Conservation (phyloP, 768 basidiomycete species). For the Calocybe gangraenosa region DNA sequence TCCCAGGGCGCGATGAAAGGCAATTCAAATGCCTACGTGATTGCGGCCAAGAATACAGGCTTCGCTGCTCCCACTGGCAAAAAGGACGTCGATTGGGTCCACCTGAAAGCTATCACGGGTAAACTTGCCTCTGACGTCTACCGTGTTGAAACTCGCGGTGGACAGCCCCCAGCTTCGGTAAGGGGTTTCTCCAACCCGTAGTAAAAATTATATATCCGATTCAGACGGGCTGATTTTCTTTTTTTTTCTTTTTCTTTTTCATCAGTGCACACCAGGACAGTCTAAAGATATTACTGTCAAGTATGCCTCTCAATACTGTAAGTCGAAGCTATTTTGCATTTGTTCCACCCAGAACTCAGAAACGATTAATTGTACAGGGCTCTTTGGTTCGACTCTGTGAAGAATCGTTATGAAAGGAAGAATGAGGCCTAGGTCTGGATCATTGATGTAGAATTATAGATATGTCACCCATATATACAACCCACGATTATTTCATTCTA, state of each 20-base stretch:
- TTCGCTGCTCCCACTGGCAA: constrained; percentile 37
- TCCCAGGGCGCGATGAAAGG: constrained; percentile 33
- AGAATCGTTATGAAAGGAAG: too few relatives aligned
- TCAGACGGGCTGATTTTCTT: not conserved
- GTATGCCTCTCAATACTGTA: constrained; percentile 51
- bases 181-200: constrained; percentile 15
- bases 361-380: constrained; percentile 15
- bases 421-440: too few relatives aligned
- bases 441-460: too few relatives aligned
- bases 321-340: constrained; percentile 16
- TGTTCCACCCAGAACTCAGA: too few relatives aligned
- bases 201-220: not conserved
- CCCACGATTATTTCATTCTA: too few relatives aligned
- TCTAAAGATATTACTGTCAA: constrained; percentile 37
- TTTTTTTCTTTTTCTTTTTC: not conserved
- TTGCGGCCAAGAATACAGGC: constrained; percentile 38
- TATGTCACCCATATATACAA: too few relatives aligned
- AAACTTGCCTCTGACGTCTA: constrained; percentile 46
- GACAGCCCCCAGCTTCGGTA: constrained; percentile 50
- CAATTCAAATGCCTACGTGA: constrained; percentile 41
- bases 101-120: constrained; percentile 43
- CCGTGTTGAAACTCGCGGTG: constrained; percentile 47
- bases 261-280: constrained; percentile 36
- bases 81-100: constrained; percentile 53
- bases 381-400: constrained; percentile 16